Base-by-base conservation (phyloP, 2,329 filamentous ascomycete species). In the Fulvia fulva region DNA sequence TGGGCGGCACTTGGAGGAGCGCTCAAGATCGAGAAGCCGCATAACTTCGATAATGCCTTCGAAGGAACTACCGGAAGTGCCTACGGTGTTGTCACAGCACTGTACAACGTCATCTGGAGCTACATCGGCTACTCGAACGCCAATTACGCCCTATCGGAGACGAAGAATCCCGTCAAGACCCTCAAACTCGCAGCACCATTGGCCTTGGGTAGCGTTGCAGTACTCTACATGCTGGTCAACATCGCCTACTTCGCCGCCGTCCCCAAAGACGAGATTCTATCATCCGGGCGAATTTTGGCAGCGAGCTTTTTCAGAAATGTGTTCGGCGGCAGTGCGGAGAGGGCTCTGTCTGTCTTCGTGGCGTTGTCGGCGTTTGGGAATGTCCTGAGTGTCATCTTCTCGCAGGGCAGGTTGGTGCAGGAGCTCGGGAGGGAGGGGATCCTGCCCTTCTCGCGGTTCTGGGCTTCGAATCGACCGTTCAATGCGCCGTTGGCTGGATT, bases 31-130 rank as follows among this genome's bases (percentile, higher is more conserved):
- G 80, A 83, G 34, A 83, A 84, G 67, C 83, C 83, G 5, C 73
- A 85, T 68, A 88, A 86, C 75, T 87, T 89, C 67, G 72, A 74
- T 63, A 79, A 86, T 58, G 81, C 84, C 9, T 89, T 89, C 62
- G 79, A 81, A 49, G 86, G 86, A 8, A 88, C 86, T 5, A 87
- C 83, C 0, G 82, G 83, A 7, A 86, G 81, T 64, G 81, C 84
- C 1, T 89, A 89, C 63, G 84, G 84, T 50, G 79, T 87, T 32
- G 85, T 87, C n/a, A 88, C 83, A 1, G 85, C 87, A 0, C 74
- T 89, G 0, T 88, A 87, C 77, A 89, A 88, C 65, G 85, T 89
- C 61, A 86, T 89, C 66, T 89, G 86, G 81, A 85, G 81, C 60
- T 89, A 85, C 66, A 81, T 87, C 63, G 86, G 86, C 23, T 87